These are phyloP conservation scores for Euryodendron excelsum DNA, from an alignment of 148 eudicot genomes.

Conservation along the genomic window DNA sequence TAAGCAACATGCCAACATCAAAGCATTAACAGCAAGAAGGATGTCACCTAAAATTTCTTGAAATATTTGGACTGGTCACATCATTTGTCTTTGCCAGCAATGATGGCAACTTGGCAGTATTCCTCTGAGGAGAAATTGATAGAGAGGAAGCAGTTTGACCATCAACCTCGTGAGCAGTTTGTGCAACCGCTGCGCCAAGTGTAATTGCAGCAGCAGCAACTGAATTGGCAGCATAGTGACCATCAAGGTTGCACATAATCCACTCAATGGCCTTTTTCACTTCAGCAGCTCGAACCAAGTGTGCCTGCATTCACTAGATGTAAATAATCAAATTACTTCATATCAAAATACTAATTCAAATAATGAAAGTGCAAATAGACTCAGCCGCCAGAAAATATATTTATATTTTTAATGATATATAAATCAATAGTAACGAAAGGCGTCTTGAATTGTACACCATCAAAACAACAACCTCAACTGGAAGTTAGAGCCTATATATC, in stretches of 20 bases:
- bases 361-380: background rate
- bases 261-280: slow-evolving; percentile 95
- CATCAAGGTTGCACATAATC: slow-evolving; percentile 91
- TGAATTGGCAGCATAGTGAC: slow-evolving; percentile 95
- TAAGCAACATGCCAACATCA: background rate
- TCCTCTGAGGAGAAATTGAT: slow-evolving; percentile 48
- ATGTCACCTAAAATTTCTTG: slow-evolving; percentile 76
- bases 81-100: slow-evolving; percentile 62
- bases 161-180: slow-evolving; percentile 49
- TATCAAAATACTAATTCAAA: slow-evolving; percentile 13
- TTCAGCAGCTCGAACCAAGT: slow-evolving; percentile 84
- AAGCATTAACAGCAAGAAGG: slow-evolving; percentile 5
- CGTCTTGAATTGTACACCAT: background rate
- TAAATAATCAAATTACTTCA: slow-evolving; percentile 48
- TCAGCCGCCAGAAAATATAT: background rate
- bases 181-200: no score
- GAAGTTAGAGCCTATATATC: no score
- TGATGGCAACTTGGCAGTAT: slow-evolving; percentile 34
- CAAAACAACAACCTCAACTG: no score
- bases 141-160: slow-evolving; percentile 38
- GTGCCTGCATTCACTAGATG: slow-evolving; percentile 86
- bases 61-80: slow-evolving; percentile 51
- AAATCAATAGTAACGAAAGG: background rate
- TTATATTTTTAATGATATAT: background rate
- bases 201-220: slow-evolving; percentile 98